phyloP scores from a whole-genome alignment of 179 eudicot genomes.

The Beta lomatogona region DNA sequence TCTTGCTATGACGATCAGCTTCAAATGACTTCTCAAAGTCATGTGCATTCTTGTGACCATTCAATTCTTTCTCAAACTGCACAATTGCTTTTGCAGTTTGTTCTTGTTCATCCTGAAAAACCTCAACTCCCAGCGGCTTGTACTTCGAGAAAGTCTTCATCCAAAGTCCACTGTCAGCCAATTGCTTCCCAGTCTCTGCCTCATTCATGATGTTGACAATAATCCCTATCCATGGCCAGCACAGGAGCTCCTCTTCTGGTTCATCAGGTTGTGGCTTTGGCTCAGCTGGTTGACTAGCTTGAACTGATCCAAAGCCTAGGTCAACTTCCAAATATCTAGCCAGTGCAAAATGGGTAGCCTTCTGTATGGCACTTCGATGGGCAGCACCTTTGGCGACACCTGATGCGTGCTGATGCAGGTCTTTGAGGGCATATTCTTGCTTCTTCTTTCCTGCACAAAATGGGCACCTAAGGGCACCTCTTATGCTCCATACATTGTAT shows the following conservation, averaged over 20 bases:
- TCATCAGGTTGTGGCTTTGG: constrained; percentile 27
- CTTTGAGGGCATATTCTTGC: constrained; percentile 46
- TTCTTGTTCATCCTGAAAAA: constrained; percentile 32
- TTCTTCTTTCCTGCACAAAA: constrained; percentile 52
- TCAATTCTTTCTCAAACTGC: constrained; percentile 52
- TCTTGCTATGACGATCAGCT: constrained; percentile 47
- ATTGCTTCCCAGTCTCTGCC: constrained; percentile 18
- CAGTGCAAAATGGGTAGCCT: constrained; percentile 49
- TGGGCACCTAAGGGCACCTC: constrained; percentile 44
- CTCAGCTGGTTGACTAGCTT: constrained; percentile 26
- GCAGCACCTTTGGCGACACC: constrained; percentile 63
- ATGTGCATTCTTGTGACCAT: constrained; percentile 45
- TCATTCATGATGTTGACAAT: constrained; percentile 49
- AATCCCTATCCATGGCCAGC: constrained; percentile 67
- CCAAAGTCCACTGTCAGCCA: constrained; percentile 32
- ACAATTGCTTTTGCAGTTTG: constrained; percentile 38
- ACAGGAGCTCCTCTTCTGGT: constrained; percentile 32
- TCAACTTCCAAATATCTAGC: constrained; percentile 38
- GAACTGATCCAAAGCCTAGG: constrained; percentile 26
- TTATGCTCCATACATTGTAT: constrained; percentile 28
- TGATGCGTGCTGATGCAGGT: constrained; percentile 47
- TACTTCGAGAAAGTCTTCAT: constrained; percentile 37
- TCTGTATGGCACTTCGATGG: constrained; percentile 44
- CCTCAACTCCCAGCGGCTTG: constrained; percentile 44
- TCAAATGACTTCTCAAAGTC: constrained; percentile 53